These are phyloP conservation scores for Dimocarpus longan DNA, from an alignment of 345 rosid genomes.

Conservation along the genomic window DNA sequence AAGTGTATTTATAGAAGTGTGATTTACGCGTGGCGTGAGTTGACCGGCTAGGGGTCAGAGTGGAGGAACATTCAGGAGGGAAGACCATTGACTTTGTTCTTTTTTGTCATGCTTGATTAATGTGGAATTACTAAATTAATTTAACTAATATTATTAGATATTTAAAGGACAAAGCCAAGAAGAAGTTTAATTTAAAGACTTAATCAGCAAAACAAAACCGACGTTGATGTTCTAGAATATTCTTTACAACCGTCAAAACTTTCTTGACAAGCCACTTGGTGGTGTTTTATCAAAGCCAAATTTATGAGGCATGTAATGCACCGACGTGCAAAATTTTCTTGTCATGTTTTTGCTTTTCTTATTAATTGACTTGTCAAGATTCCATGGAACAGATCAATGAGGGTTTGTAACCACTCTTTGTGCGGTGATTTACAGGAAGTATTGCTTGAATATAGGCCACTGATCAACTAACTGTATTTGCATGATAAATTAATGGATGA, in stretches of 20 bases:
- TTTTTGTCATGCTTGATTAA: neutral
- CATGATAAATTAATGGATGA: no score
- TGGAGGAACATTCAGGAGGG: neutral
- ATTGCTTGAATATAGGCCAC: no score
- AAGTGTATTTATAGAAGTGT: neutral
- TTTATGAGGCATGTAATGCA: neutral
- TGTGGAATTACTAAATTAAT: no score
- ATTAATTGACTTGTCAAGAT: neutral
- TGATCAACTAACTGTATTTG: no score
- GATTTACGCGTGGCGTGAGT: conserved; percentile 25
- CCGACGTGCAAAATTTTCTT: neutral
- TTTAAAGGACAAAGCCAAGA: no score
- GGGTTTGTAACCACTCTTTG: neutral
- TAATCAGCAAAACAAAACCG: neutral
- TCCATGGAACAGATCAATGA: neutral
- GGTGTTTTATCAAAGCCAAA: no score
- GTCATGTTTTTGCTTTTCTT: neutral
- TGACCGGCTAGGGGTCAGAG: neutral
- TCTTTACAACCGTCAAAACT: neutral
- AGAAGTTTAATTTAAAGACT: no score
- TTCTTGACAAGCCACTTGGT: neutral
- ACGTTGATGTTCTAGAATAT: neutral
- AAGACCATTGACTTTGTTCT: conserved; percentile 3
- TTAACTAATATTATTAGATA: no score
- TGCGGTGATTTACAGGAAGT: no score